Evolutionary conservation across 2,329 filamentous ascomycete species (phyloP), one percentile per base, ranked within the genome.

Genomic region (Alternaria burnsii): DNA sequence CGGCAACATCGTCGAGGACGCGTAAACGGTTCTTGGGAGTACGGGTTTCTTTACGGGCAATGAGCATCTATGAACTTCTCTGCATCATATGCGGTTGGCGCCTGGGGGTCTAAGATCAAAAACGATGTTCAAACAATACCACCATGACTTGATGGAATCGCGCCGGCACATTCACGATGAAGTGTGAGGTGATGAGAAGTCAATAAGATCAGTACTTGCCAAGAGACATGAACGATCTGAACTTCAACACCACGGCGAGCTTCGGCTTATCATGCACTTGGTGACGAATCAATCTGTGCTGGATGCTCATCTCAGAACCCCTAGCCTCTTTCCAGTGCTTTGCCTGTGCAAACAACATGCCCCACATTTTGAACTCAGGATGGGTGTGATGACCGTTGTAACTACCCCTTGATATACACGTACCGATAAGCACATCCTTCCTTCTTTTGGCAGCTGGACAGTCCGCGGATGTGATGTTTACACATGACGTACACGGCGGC

Each of bases 1-100:
- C 87, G 91, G 91, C 84, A 97, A 98, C 90, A 90, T 99, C 79
- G 86, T 88, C 75, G 91, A 93, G 80, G 89, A 87, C 71, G 64
- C 67, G 55, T 77, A 73, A 69, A 65, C 64, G 69, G 71, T 67
- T 66, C 58, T 61, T 56, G 62, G 73, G 72, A 71, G 69, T 75
- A 72, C 60, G 73, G 75, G 68, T 78, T 78, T 78, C 73, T 74
- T 77, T 78, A 74, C 68, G 74, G 75, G 75, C 75, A 78, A 77
- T 74, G 75, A 75, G 72, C 74, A 73, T 75, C 68, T 74, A 77
- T 74, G 75, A 75, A 74, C 74, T 74, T 78, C 70, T 76, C 73
- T 77, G 75, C 75, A 78, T 76, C 70, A 70, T 67, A 75, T 72
- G 75, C 68, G 71, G 75, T 71, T 67, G 76, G 76, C 75, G 75